Conservation (phyloP, 345 rosid species). For the Eucalyptus polyanthemos region DNA sequence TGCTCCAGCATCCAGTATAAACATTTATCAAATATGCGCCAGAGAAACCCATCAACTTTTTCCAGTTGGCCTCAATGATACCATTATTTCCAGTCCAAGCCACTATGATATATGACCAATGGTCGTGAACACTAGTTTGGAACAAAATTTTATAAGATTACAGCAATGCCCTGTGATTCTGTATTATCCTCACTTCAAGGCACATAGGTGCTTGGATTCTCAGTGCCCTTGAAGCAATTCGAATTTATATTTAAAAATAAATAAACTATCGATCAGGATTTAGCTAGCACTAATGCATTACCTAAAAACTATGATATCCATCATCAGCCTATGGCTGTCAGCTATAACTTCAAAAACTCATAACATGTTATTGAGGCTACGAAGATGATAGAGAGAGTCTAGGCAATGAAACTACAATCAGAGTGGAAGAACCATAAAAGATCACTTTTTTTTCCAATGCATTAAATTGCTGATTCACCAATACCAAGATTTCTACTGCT, state of each 20-base stretch:
- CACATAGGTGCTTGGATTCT: background rate
- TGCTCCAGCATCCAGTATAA: background rate
- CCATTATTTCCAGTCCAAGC: background rate
- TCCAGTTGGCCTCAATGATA: background rate
- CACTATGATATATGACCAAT: background rate
- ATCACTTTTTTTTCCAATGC: background rate
- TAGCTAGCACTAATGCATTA: background rate
- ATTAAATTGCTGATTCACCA: background rate
- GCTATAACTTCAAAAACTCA: background rate
- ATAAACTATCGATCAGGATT: background rate
- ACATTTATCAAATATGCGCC: background rate
- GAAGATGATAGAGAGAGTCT: background rate
- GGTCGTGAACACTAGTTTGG: background rate
- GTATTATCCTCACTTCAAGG: background rate
- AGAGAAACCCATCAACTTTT: background rate
- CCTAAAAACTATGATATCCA: background rate
- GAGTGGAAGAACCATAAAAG: background rate
- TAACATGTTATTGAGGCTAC: background rate
- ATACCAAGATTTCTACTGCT: background rate
- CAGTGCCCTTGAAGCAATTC: background rate
- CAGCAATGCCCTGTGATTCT: background rate
- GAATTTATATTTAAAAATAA: background rate
- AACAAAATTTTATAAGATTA: background rate
- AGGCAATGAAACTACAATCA: background rate
- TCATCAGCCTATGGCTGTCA: background rate